Conservation (phyloP, 139 green algal genomes). For the Chlamydomonas schloesseri region DNA sequence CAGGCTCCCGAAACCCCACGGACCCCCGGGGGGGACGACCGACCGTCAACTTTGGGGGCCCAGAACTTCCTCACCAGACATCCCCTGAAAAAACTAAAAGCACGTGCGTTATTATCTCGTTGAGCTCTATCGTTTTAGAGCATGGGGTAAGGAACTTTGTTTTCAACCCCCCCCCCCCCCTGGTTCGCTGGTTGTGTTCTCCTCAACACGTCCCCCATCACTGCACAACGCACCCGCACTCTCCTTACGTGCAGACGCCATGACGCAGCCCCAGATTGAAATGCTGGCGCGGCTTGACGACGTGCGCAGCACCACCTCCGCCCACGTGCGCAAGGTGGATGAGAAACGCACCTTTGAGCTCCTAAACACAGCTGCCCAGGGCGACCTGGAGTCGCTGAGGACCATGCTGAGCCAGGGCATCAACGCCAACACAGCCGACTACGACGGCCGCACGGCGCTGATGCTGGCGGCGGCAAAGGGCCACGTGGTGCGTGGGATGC, state of each 20-base stretch:
- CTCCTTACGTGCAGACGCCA: not conserved
- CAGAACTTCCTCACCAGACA: too few relatives aligned
- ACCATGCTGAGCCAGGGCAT: constrained; percentile 73
- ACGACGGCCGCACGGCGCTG: constrained; percentile 64
- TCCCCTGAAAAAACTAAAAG: too few relatives aligned
- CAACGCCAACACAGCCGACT: constrained; percentile 43
- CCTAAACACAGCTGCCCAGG: constrained; percentile 45
- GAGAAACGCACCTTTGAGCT: constrained; percentile 45
- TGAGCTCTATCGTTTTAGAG: too few relatives aligned
- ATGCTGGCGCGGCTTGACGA: constrained; percentile 41
- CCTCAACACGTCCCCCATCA: too few relatives aligned
- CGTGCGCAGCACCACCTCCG: not conserved
- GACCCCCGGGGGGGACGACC: too few relatives aligned
- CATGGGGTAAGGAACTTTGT: too few relatives aligned
- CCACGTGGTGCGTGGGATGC: constrained; percentile 47
- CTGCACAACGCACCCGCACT: too few relatives aligned
- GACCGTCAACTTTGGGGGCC: too few relatives aligned
- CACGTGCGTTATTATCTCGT: too few relatives aligned
- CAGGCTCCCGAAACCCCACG: too few relatives aligned
- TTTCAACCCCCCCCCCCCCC: too few relatives aligned
- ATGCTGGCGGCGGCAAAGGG: constrained; percentile 70
- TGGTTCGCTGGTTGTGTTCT: too few relatives aligned
- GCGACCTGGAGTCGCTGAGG: constrained; percentile 47
- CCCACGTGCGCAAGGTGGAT: constrained; percentile 41
- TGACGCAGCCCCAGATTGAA: constrained; percentile 29